Evolutionary conservation across 306 rosid species (phyloP).

Genomic region (Pachyrhizus erosus): DNA sequence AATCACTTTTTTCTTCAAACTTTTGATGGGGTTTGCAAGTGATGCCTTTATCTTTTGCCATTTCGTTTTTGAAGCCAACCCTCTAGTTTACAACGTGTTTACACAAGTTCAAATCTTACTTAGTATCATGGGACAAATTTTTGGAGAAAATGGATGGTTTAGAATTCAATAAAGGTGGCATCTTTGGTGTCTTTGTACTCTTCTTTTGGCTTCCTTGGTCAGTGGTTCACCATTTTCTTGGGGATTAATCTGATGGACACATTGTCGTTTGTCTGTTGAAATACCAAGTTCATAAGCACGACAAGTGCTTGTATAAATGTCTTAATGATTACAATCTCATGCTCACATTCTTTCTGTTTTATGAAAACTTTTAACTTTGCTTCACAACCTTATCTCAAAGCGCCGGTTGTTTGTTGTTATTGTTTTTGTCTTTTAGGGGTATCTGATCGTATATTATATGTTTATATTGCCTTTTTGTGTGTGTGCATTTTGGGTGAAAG

Average conservation of each 20-base stretch:
- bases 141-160: slow-evolving; percentile 4
- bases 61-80: neutral
- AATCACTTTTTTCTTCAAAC: neutral
- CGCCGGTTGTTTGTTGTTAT: neutral
- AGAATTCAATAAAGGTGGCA: neutral
- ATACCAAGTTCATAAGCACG: slow-evolving; percentile 17
- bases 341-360: neutral
- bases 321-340: neutral
- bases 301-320: slow-evolving; percentile 36
- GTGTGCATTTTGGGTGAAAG: slow-evolving; percentile 9
- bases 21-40: neutral
- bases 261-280: neutral
- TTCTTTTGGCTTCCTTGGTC: neutral
- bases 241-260: neutral
- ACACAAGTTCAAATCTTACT: neutral
- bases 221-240: neutral
- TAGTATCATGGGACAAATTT: neutral
- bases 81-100: neutral
- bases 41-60: neutral
- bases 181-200: neutral
- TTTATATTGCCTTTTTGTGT: neutral
- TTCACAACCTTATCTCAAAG: neutral
- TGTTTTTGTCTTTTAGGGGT: neutral
- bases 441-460: neutral
- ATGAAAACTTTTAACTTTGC: neutral